Base-by-base conservation (phyloP, 2,329 filamentous ascomycete species). In the Colletotrichum tabaci region DNA sequence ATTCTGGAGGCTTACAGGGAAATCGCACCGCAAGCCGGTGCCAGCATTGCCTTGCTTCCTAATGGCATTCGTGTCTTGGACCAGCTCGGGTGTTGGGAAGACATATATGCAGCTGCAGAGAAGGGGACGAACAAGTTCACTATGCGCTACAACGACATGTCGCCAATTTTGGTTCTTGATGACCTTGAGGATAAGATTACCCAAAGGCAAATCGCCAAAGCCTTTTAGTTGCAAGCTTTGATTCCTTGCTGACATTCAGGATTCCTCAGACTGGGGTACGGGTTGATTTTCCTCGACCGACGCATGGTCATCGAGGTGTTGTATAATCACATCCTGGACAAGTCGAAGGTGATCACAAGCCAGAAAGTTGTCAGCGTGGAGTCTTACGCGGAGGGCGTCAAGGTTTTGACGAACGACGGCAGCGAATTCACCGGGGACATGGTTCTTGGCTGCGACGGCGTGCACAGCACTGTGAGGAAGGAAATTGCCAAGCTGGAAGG, bases 1-100 rank as follows among this genome's bases (percentile, higher is more conserved):
- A 18, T 53, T 53, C 50, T 53, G 6, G 26, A 53, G 30, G 50
- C 50, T 30, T 53, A 53, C 15, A 26, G 15, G 4, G 26, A 53
- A 30, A 53, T 55, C 15, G 52, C 52, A 3, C 52, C 26, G 7
- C 52, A 55, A 30, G 26, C 30, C 8, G 52, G 52, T 10, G 52
- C 52, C 26, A 55, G 26, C 15, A 55, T 38, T 16, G 26, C 23
- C 15, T 30, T 55, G 23, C 3, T 55, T 55, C 52, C 52, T 7
- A n/a, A 55, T 4, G 52, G 26, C 23, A 18, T 55, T 7, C 26
- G 52, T 26, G n/a, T 55, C 3, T 18, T 55, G 7, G 52, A 55
- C 7, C 52, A 55, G 26, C 52, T 55, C 6, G 52, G 52, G 3
- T 55, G 52, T 38, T 55, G 30, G 23, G 52, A 55, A n/a, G 52